phyloP scores from a whole-genome alignment of 2,329 filamentous ascomycete species.

The Talaromyces sp. region DNA sequence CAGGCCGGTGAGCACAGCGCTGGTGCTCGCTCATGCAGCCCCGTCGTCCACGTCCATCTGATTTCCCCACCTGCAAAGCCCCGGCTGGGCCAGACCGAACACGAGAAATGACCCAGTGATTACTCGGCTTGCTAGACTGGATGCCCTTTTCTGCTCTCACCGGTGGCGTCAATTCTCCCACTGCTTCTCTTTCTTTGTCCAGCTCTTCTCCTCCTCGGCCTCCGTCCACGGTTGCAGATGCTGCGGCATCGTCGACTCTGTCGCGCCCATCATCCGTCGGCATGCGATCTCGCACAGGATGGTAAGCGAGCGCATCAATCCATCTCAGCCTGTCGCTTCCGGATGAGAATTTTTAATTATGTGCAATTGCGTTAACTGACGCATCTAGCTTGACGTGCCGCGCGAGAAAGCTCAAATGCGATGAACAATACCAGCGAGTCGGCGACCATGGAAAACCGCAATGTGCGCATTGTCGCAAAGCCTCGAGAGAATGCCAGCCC shows the following conservation, averaged over 20 bases:
- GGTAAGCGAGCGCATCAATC: conserved; percentile 23
- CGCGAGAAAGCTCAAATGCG: conserved; percentile 60
- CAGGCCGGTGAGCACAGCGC: background rate
- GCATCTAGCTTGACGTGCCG: conserved; percentile 49
- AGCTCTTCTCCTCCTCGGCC: background rate
- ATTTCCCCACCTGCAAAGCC: background rate
- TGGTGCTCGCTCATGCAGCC: background rate
- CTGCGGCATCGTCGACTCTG: background rate
- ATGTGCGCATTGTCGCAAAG: conserved; percentile 58
- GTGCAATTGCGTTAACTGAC: background rate
- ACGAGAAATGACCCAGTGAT: background rate
- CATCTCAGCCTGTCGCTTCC: background rate
- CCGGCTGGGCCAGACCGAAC: background rate
- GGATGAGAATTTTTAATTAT: background rate
- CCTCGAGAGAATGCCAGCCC: conserved; percentile 55
- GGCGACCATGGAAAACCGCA: conserved; percentile 56
- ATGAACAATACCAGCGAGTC: conserved; percentile 37
- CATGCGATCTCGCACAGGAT: conserved; percentile 42
- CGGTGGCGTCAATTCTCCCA: background rate
- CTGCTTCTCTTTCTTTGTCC: background rate
- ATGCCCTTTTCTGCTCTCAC: background rate
- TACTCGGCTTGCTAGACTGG: background rate
- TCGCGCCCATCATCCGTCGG: conserved; percentile 15
- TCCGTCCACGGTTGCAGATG: conserved; percentile 2
- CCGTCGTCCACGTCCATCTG: background rate